Conservation (phyloP, 352 stramenopile species). For the Pythium sukuiense region DNA sequence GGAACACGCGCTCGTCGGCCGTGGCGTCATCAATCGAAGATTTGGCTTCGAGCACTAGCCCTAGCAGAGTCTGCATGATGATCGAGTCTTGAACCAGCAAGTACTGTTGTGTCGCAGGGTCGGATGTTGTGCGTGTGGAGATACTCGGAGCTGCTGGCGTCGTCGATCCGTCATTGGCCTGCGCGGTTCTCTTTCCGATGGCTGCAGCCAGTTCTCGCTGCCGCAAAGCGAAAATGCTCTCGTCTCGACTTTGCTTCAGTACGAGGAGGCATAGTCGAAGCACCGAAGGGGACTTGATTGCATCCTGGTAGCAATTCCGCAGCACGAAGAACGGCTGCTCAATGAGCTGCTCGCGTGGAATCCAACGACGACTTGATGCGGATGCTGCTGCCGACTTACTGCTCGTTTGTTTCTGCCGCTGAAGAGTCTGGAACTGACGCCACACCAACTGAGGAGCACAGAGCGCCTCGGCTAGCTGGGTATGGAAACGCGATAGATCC, state of each 20-base stretch:
- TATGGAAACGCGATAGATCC: constrained; percentile 28
- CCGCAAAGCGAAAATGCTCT: constrained; percentile 41
- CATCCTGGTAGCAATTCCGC: constrained; percentile 37
- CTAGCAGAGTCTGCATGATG: constrained; percentile 48
- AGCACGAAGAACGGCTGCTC: constrained; percentile 60
- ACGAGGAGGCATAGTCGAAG: constrained; percentile 43
- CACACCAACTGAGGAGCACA: constrained; percentile 46
- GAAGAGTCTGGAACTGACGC: constrained; percentile 18
- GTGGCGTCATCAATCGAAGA: not conserved
- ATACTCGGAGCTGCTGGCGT: constrained; percentile 1
- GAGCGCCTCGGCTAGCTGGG: constrained; percentile 46
- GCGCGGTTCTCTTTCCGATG: constrained; percentile 17
- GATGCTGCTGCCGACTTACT: constrained; percentile 5
- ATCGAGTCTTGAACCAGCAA: constrained; percentile 60
- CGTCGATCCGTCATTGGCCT: constrained; percentile 13
- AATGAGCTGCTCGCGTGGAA: constrained; percentile 49
- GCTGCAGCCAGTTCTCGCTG: constrained; percentile 40
- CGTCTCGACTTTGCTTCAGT: constrained; percentile 40
- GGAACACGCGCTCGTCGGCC: constrained; percentile 4
- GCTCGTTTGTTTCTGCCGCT: constrained; percentile 18
- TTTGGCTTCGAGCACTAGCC: constrained; percentile 22
- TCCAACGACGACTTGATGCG: constrained; percentile 19
- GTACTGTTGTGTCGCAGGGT: constrained; percentile 43
- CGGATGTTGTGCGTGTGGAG: constrained; percentile 5
- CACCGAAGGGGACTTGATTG: constrained; percentile 41